Evolutionary conservation across 1,284 basidiomycete genomes (phyloP).

Genomic region (Apiotrichum porosum): DNA sequence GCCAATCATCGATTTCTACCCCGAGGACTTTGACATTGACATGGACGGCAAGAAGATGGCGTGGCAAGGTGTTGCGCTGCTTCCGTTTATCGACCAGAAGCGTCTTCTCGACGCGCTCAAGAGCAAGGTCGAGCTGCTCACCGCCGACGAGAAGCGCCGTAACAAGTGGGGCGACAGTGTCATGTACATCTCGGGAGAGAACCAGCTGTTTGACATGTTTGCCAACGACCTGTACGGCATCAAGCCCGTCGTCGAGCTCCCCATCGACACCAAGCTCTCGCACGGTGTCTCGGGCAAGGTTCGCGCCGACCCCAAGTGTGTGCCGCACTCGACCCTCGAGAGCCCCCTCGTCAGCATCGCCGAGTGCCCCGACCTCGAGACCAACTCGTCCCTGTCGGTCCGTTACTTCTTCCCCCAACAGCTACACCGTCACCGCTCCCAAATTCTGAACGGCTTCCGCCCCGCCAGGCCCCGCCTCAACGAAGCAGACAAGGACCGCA

Average conservation of each 20-base stretch:
- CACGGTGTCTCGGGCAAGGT: conserved; percentile 76
- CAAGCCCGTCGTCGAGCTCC: conserved; percentile 59
- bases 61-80: conserved; percentile 95
- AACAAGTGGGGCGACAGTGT: conserved; percentile 83
- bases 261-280: conserved; percentile 65
- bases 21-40: conserved; percentile 85
- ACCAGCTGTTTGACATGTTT: conserved; percentile 78
- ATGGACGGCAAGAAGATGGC: conserved; percentile 99
- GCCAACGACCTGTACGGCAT: conserved; percentile 80
- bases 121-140: conserved; percentile 64
- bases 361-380: conserved; percentile 65
- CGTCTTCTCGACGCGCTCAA: conserved; percentile 79
- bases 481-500: conserved; percentile 67
- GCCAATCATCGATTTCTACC: conserved; percentile 96
- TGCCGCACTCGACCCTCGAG: conserved; percentile 86
- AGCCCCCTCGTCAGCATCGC: conserved; percentile 58
- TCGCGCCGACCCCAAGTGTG: conserved; percentile 76
- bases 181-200: conserved; percentile 79
- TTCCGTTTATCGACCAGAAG: conserved; percentile 91
- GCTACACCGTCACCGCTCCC: conserved; percentile 74
- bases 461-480: conserved; percentile 62
- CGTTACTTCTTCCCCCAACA: conserved; percentile 88
- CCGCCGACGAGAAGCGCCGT: conserved; percentile 73
- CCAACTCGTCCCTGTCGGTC: conserved; percentile 81
- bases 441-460: conserved; percentile 71